Base-by-base conservation (phyloP, 2,329 filamentous ascomycete species). In the Ceratocystiopsis minuta region DNA sequence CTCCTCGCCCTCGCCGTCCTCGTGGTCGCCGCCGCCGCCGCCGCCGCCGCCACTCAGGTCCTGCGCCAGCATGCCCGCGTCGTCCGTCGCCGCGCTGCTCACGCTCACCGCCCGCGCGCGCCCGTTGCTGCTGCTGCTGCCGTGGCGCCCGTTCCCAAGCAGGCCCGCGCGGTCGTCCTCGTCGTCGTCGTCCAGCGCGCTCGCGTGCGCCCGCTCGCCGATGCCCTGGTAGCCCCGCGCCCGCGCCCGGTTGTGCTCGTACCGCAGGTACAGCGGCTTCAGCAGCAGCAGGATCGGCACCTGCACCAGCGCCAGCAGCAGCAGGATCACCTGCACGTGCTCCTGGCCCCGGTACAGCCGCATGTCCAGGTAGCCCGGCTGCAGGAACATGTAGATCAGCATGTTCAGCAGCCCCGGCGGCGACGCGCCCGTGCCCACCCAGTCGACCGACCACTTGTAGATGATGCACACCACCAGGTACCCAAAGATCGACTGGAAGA, bases 301-400 rank as follows among this genome's bases (percentile, higher is more conserved):
- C 60, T 94, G 88, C 24, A 72, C 56, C 41, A 96, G 68, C 4
- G 90, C 92, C 48, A 96, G 60, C 24, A 94, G 68, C 17, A 98
- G 64, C 33, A 98, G 65, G 41, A 82, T 58, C 13, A 84, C 64
- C 60, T 98, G 90, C 0, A 98, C 70, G 2, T 57, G 58, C 14
- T 67, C 72, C 59, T 98, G 90, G 36, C 83, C 83, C 17, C 65
- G 57, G 58, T 94, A 98, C 6, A 98, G 68, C 40, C 70, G 70
- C 46, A 84, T 73, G 39, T 82, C 78, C 15, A 78, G 56, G 0
- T 61, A 81, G 40, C 86, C 86, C 4, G 90, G 90, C 49, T 79
- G 76, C 51, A 98, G 64, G 67, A 98, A 98, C 92, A 98, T 98
- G 72, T 95, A 95, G 55, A 98, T 98, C 55, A 98, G 69, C 88